Evolutionary conservation across 2,329 filamentous ascomycete genomes (phyloP).

Genomic region (Ploettnerulaceae sp.): DNA sequence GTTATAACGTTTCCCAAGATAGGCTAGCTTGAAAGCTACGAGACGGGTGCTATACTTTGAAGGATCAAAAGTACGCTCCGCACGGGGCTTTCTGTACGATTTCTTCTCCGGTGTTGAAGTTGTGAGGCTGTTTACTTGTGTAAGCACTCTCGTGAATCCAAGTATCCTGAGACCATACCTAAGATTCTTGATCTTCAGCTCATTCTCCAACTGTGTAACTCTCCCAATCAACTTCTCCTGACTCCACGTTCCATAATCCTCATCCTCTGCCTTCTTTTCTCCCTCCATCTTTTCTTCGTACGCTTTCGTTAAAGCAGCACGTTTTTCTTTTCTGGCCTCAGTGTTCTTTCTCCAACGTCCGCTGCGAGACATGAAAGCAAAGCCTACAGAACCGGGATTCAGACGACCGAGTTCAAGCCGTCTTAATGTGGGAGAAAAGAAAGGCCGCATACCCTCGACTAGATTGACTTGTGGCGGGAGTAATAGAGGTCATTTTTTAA

Average conservation of each 20-base stretch:
- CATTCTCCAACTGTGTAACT: constrained; percentile 61
- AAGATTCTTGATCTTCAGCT: constrained; percentile 50
- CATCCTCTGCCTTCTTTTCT: constrained; percentile 20
- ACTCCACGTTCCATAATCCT: constrained; percentile 62
- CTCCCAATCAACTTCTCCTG: constrained; percentile 63
- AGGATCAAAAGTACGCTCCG: constrained; percentile 55
- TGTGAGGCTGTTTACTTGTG: constrained; percentile 10
- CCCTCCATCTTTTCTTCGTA: constrained; percentile 14
- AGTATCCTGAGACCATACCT: constrained; percentile 15
- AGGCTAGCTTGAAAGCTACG: constrained; percentile 90
- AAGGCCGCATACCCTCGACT: constrained; percentile 12
- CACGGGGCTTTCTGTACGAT: constrained; percentile 33
- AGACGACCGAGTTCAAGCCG: constrained; percentile 30
- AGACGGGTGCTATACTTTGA: constrained; percentile 76
- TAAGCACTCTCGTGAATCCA: background rate
- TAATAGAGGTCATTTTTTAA: constrained; percentile 29
- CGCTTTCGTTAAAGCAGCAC: constrained; percentile 10
- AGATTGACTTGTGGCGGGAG: background rate
- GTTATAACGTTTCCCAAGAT: constrained; percentile 85
- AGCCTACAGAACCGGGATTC: constrained; percentile 3
- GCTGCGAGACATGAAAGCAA: constrained; percentile 18
- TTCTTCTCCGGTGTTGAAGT: constrained; percentile 36
- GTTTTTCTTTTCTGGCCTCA: constrained; percentile 12
- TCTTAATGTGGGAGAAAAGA: constrained; percentile 6
- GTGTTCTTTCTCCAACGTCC: constrained; percentile 17